A percentile compares a stretch with the other conserved stretches of the same genome.
phyloP scores from a whole-genome alignment of 176 grass and related monocot genomes.

The Dendrocalamus sinicus region DNA sequence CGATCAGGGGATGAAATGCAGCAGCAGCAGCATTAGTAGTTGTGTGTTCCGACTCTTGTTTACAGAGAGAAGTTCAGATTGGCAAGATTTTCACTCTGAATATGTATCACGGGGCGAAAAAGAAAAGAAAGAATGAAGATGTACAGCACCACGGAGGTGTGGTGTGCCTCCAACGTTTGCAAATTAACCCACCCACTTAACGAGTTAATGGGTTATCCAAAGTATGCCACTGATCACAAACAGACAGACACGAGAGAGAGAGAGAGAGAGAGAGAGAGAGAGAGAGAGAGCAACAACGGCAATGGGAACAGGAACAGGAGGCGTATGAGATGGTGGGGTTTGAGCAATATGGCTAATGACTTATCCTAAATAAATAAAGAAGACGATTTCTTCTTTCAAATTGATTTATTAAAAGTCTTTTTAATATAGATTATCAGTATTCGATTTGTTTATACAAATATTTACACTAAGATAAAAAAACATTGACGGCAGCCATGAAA shows the following conservation, averaged over 20 bases:
- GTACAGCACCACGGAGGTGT: background rate
- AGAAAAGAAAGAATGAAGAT: too few species aligned
- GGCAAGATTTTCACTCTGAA: background rate
- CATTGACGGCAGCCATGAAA: too few species aligned
- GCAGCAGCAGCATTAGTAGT: too few species aligned
- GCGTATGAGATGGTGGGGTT: slow-evolving; percentile 35
- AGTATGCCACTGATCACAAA: background rate
- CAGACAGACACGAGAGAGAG: background rate
- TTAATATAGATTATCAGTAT: too few species aligned
- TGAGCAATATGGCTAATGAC: background rate
- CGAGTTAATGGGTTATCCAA: background rate
- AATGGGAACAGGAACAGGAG: background rate
- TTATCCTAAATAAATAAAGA: too few species aligned
- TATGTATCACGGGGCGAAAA: too few species aligned
- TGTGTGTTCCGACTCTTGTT: background rate
- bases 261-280: background rate
- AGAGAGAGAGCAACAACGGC: background rate
- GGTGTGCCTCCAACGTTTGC: background rate
- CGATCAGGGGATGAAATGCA: too few species aligned
- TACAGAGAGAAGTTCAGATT: background rate
- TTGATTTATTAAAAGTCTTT: too few species aligned
- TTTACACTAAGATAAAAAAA: too few species aligned
- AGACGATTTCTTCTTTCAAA: too few species aligned
- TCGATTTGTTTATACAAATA: too few species aligned
- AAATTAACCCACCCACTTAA: background rate